Evolutionary conservation across 345 rosid species (phyloP).

Genomic region (Lumnitzera littorea): DNA sequence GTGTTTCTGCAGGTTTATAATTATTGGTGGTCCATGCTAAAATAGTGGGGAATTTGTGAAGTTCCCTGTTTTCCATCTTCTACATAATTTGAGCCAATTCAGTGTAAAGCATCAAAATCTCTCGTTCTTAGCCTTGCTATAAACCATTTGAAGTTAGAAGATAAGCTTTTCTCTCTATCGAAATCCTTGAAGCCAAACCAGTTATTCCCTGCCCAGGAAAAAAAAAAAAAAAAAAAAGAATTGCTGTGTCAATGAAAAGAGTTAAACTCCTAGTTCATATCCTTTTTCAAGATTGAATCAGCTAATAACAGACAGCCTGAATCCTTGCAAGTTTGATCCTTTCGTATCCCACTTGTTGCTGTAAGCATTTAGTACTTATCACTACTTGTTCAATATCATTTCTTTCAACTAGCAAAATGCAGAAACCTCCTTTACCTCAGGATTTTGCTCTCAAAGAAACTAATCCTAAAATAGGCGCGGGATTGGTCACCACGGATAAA

Average conservation of each 20-base stretch:
- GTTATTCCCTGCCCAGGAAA: no score
- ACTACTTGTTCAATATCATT: constrained; percentile 2
- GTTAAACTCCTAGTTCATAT: no score
- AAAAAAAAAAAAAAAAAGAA: no score
- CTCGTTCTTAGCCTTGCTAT: neutral
- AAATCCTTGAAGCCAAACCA: no score
- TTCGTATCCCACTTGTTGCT: neutral
- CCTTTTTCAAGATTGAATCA: no score
- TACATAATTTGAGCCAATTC: neutral
- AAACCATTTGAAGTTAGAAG: neutral
- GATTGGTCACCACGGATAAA: constrained; percentile 53
- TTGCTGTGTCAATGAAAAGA: no score
- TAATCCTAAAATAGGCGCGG: constrained; percentile 91
- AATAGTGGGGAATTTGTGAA: neutral
- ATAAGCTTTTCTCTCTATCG: no score
- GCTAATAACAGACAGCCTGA: no score
- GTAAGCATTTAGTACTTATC: neutral
- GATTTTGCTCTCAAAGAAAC: constrained; percentile 92
- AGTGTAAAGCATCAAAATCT: neutral
- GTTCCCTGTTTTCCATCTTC: neutral
- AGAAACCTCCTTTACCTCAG: constrained; percentile 57
- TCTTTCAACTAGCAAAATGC: constrained; percentile 39
- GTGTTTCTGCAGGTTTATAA: constrained; percentile 24
- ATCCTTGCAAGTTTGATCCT: neutral
- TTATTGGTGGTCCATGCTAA: constrained; percentile 5